Evolutionary conservation across 176 grass and related monocot genomes (phyloP), one percentile per base, ranked within the genome.

Genomic region (Bolboschoenus planiculmis): DNA sequence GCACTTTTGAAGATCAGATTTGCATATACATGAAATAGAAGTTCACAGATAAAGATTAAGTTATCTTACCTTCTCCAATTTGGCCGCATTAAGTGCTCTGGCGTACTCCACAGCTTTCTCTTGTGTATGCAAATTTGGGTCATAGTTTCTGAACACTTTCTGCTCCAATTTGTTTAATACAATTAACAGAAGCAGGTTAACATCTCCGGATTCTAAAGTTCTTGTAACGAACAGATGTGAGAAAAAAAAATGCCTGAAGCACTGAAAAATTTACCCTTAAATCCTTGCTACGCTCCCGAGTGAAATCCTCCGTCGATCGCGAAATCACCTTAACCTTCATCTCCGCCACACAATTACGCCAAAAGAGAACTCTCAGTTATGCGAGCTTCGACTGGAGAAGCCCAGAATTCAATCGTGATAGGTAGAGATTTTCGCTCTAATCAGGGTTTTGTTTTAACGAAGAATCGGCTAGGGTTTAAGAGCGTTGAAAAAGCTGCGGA

Each of bases 321-420:
- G 93, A 99, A 66, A 99, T 96, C 85, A 90, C 80, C 89, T 99
- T 99, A 78, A 93, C 86, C 97, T 83, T 99, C 97, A 96, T 99
- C 74, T 43, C 16, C 16, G 27, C 23, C 42, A 14, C 40, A 31
- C 27, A 31, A 34, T 26, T 74, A 29, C 10, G 42, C 42, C 42
- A 14, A 43, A 42, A 13, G 26, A 46, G 68, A 47, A 73, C 68
- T 47, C 68, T 24, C 40, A n/a, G n/a, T n/a, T n/a, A n/a, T n/a
- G n/a, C n/a, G n/a, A n/a, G n/a, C n/a, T n/a, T n/a, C n/a, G n/a
- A n/a, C n/a, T n/a, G n/a, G n/a, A n/a, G n/a, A n/a, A n/a, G n/a
- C n/a, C n/a, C n/a, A n/a, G n/a, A n/a, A n/a, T n/a, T n/a, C n/a
- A n/a, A n/a, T n/a, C n/a, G n/a, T n/a, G n/a, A n/a, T n/a, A n/a